A percentile compares a stretch with the other conserved stretches of the same genome.
Evolutionary conservation across 192 early-diverging fungal genomes (phyloP).

Genomic region (Coemansia sp.): DNA sequence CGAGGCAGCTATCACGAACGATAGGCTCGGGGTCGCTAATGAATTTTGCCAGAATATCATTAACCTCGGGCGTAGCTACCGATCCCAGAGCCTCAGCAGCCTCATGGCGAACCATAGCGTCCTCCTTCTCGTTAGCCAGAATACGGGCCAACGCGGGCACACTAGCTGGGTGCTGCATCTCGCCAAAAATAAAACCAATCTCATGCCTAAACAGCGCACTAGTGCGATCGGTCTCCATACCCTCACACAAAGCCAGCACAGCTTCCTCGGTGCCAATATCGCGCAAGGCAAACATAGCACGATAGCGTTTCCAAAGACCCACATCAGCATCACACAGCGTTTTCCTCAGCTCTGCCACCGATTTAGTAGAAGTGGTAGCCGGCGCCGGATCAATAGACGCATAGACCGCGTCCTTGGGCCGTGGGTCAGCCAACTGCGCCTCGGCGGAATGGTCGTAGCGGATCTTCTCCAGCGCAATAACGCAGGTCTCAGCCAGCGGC

Average conservation of each 20-base stretch:
- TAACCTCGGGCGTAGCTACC: conserved; percentile 86
- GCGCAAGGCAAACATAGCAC: conserved; percentile 91
- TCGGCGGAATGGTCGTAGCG: conserved; percentile 63
- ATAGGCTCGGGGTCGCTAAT: conserved; percentile 73
- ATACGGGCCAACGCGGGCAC: conserved; percentile 80
- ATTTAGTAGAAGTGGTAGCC: conserved; percentile 59
- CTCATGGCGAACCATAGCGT: conserved; percentile 94
- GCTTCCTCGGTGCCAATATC: conserved; percentile 81
- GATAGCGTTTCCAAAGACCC: conserved; percentile 87
- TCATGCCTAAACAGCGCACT: conserved; percentile 90
- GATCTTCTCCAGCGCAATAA: conserved; percentile 85
- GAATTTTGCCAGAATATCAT: conserved; percentile 70
- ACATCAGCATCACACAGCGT: conserved; percentile 67
- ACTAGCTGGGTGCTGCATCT: conserved; percentile 89
- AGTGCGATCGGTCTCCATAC: conserved; percentile 70
- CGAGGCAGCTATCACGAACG: conserved; percentile 87
- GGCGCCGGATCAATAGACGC: conserved; percentile 92
- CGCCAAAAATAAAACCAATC: conserved; percentile 95
- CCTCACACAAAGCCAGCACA: conserved; percentile 80
- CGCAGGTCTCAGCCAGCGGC: conserved; percentile 85
- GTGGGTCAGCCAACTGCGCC: conserved; percentile 18
- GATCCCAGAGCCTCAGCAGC: conserved; percentile 95
- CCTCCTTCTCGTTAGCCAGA: conserved; percentile 74
- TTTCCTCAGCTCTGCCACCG: conserved; percentile 63
- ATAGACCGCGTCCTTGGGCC: conserved; percentile 55